phyloP scores from a whole-genome alignment of 2,329 filamentous ascomycete species.

The Epichloe gansuensis region DNA sequence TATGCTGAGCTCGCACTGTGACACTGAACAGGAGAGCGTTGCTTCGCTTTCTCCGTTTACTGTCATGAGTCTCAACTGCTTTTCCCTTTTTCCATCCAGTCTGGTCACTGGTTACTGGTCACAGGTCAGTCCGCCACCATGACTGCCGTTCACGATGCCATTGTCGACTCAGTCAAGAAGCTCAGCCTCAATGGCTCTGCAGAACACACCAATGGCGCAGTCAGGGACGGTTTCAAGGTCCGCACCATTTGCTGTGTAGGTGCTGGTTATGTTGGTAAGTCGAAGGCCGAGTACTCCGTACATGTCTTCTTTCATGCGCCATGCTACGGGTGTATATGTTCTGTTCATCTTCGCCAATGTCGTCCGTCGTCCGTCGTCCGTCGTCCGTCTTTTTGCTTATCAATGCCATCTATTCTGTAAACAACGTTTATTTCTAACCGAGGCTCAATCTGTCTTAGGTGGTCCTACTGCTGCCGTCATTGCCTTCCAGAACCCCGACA shows the following conservation, averaged over 20 bases:
- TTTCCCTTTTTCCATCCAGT: neutral
- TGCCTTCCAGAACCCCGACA: constrained; percentile 57
- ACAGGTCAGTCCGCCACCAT: constrained; percentile 7
- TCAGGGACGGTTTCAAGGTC: constrained; percentile 23
- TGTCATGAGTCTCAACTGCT: too few relatives aligned
- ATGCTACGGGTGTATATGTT: too few relatives aligned
- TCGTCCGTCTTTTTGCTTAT: too few relatives aligned
- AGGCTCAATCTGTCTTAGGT: constrained; percentile 28
- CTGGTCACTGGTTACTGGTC: neutral
- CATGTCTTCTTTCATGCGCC: too few relatives aligned
- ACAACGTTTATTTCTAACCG: neutral
- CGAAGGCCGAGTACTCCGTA: neutral
- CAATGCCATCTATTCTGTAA: too few relatives aligned
- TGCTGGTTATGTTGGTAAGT: constrained; percentile 62
- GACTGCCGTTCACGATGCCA: constrained; percentile 12
- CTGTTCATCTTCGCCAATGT: too few relatives aligned
- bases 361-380: too few relatives aligned
- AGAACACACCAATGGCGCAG: constrained; percentile 17
- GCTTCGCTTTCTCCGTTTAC: too few relatives aligned
- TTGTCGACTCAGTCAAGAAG: constrained; percentile 18
- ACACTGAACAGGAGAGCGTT: too few relatives aligned
- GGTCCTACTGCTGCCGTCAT: constrained; percentile 65
- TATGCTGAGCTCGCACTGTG: too few relatives aligned
- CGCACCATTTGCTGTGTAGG: constrained; percentile 60
- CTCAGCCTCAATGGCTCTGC: constrained; percentile 21